Percentiles rank a stretch among this genome's conserved stretches.
Conservation (phyloP, 257 asterid species). For the Solanum raphanifolium region DNA sequence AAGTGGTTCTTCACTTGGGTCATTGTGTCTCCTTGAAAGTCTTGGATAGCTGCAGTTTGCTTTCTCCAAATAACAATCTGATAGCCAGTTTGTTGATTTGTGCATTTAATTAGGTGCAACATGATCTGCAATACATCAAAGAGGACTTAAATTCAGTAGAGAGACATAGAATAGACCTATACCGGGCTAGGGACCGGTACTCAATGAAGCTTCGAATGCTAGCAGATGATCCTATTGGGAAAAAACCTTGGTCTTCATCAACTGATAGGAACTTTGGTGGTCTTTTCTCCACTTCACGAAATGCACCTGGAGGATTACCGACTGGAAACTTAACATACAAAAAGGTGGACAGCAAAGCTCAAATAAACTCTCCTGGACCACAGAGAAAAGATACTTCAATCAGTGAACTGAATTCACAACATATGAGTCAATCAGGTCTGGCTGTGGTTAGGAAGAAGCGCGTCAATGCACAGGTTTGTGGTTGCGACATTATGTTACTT, state of each 20-base stretch:
- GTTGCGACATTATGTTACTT: neutral
- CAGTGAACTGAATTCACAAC: conserved; percentile 42
- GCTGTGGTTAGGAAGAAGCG: conserved; percentile 67
- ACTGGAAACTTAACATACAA: conserved; percentile 30
- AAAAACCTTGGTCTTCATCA: conserved; percentile 36
- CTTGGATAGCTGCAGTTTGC: neutral
- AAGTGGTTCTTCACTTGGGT: conserved; percentile 1
- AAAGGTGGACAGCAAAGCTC: conserved; percentile 39
- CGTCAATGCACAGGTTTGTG: conserved; percentile 65
- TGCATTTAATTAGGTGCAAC: conserved; percentile 36
- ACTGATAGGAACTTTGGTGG: conserved; percentile 36
- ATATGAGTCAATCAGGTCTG: conserved; percentile 52
- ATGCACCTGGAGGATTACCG: conserved; percentile 33
- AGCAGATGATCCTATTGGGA: conserved; percentile 36
- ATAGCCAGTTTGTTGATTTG: neutral
- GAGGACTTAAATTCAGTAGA: conserved; percentile 66
- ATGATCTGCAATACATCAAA: conserved; percentile 52
- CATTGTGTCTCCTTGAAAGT: neutral
- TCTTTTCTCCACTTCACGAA: conserved; percentile 37
- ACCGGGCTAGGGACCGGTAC: conserved; percentile 62
- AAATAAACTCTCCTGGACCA: conserved; percentile 19
- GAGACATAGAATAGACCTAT: conserved; percentile 50
- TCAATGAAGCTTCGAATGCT: conserved; percentile 50
- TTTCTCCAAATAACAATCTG: neutral
- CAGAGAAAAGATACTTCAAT: conserved; percentile 44